Evolutionary conservation across 768 basidiomycete genomes (phyloP), one percentile per base, ranked within the genome.

Genomic region (Russula lepida): DNA sequence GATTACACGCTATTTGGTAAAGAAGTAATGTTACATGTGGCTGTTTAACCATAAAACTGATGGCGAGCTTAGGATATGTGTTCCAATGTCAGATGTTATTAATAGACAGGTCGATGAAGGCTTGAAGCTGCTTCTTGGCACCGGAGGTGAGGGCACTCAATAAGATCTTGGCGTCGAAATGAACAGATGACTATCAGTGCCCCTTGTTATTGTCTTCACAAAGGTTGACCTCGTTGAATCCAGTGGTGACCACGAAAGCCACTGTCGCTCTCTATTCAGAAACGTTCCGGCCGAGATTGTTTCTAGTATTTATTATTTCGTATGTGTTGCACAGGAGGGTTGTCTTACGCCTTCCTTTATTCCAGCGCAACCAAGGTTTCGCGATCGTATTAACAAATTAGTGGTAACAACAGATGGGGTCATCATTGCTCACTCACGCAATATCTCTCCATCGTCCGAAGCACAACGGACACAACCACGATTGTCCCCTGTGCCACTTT

Each of bases 1-100:
- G 43, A 30, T 39, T 62, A 9, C 60, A 62, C 8, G 60, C 55
- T 6, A 62, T 62, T 33, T 62, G 55, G 60, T 62, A 47, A n/a
- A 21, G 43, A 11, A 17, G 19, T 2, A 11, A 33, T 13, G 25
- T 48, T 17, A 12, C 1, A 33, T 6, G n/a, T 44, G 37, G 21
- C 8, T 12, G 6, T 8, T 8, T 13, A 23, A 1, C 54, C n/a
- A 17, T 4, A 19, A 4, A 21, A 6, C 55, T 61, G 17, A 62
- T 39, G 21, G 11, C 27, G 17, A 52, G 7, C 0, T 28, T 39
- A 62, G 60, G 60, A 32, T 57, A 30, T 62, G 60, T 33, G 11
- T 57, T 5, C 30, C 60, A 2, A 19, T 30, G 27, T 57, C 49
- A 17, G 55, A 62, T 27, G 30, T 27, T 17, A 46, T 51, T 28